Evolutionary conservation across 768 basidiomycete species (phyloP).

Genomic region (Nidula microcarpa): DNA sequence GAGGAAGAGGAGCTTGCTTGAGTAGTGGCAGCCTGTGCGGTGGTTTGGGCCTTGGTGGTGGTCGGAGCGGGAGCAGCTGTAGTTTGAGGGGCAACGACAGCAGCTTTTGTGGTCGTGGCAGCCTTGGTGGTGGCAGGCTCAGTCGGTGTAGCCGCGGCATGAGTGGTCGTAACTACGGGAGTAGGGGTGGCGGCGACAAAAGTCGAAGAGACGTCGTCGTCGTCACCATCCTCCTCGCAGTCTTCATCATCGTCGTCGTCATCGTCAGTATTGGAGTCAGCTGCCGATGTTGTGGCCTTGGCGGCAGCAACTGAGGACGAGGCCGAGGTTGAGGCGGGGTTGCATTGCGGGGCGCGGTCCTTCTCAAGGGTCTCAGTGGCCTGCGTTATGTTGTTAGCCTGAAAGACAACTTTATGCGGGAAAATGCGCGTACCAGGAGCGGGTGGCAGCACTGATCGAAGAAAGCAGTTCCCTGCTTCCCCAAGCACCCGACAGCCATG

Average conservation of each 20-base stretch:
- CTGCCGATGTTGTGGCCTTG: conserved; percentile 20
- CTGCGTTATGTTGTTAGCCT: conserved; percentile 21
- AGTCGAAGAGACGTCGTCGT: conserved; percentile 11
- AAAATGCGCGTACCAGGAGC: conserved; percentile 42
- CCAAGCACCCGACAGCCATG: conserved; percentile 46
- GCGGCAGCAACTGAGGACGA: conserved; percentile 18
- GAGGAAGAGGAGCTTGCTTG: conserved; percentile 3
- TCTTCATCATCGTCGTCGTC: conserved; percentile 31
- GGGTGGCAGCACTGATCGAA: conserved; percentile 75
- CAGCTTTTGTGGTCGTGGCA: conserved; percentile 5
- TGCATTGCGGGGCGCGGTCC: conserved; percentile 51
- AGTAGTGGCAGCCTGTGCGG: not conserved
- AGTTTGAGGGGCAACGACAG: not conserved
- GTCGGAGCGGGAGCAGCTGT: not conserved
- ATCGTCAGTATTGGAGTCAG: conserved; percentile 17
- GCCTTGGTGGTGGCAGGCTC: conserved; percentile 9
- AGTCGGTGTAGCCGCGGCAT: conserved; percentile 14
- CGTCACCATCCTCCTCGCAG: conserved; percentile 20
- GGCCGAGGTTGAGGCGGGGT: conserved; percentile 27
- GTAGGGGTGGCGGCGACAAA: conserved; percentile 12
- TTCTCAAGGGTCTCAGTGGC: conserved; percentile 44
- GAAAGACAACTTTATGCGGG: not conserved
- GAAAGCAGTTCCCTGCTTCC: conserved; percentile 47
- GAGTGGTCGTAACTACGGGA: conserved; percentile 12
- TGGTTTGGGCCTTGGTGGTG: not conserved